Conservation (phyloP, 2,329 filamentous ascomycete species). For the Bipolaris gigantea region DNA sequence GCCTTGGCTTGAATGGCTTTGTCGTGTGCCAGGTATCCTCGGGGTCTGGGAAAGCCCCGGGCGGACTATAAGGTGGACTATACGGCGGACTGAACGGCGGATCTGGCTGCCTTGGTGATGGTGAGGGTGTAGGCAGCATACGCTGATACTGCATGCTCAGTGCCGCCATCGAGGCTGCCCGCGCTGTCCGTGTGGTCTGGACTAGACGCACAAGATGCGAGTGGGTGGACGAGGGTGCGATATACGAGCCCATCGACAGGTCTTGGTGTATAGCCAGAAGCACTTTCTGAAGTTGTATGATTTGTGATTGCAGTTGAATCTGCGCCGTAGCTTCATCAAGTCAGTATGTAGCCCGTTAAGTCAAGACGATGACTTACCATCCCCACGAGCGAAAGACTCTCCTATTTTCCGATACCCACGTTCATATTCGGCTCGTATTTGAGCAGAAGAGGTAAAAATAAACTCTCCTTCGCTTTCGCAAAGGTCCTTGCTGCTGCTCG, state of each 20-base stretch:
- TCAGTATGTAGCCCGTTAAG: constrained; percentile 3
- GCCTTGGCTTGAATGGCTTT: constrained; percentile 8
- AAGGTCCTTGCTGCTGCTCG: constrained; percentile 18
- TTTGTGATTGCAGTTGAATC: constrained; percentile 38
- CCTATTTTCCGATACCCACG: constrained; percentile 34
- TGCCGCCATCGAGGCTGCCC: constrained; percentile 33
- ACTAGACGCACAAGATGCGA: constrained; percentile 35
- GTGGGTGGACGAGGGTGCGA: constrained; percentile 26
- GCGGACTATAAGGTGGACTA: constrained; percentile 19
- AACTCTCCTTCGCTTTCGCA: constrained; percentile 36
- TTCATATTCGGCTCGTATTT: constrained; percentile 35
- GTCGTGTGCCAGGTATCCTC: constrained; percentile 9
- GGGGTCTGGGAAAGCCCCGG: constrained; percentile 22
- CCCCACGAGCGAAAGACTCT: constrained; percentile 36
- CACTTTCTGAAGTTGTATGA: constrained; percentile 37
- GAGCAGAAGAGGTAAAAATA: constrained; percentile 26
- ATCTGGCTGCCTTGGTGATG: constrained; percentile 7
- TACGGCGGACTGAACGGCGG: constrained; percentile 15
- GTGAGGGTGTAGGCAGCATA: constrained; percentile 13
- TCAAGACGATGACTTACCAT: constrained; percentile 24
- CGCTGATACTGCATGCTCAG: constrained; percentile 35
- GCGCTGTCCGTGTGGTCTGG: constrained; percentile 31
- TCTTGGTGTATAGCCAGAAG: constrained; percentile 37
- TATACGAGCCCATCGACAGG: constrained; percentile 26
- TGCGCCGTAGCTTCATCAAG: constrained; percentile 27